Evolutionary conservation across 2,329 filamentous ascomycete species (phyloP), one percentile per base, ranked within the genome.

Genomic region (Cadophora sp.): DNA sequence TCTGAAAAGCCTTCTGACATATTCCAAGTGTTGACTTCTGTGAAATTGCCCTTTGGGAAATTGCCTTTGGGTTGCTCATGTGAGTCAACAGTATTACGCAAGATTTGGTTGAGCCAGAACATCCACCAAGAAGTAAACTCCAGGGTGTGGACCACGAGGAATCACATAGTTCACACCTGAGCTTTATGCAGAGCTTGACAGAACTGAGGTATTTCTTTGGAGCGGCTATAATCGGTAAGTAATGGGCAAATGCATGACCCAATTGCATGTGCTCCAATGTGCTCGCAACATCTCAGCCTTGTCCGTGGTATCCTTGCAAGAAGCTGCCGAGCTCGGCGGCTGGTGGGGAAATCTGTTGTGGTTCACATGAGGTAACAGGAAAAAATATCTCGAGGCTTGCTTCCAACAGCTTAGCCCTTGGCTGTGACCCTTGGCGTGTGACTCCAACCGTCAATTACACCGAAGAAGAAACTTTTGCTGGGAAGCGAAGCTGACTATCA

Each of bases 1-100:
- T 72, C 63, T 69, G 70, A 69, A 62, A 69, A 67, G 55, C 33
- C 50, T 56, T 68, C 62, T 59, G 51, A 64, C 59, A 70, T 60
- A 55, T 65, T 30, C 27, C 27, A 3, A 30, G 27, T n/a, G 50
- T n/a, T 5, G 13, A 47, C n/a, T 20, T 59, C 13, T 64, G 30
- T 3, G n/a, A n/a, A n/a, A n/a, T 18, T 5, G 13, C 36, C n/a
- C 16, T 59, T n/a, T 64, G 30, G 1, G 33, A 18, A 22, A 16
- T 30, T 51, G 50, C 41, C 16, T n/a, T 62, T 50, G 16, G 30
- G 14, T 24, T 59, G 36, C 11, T 43, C 18, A 36, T 41, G 62
- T 51, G 62, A 50, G 14, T 58, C 27, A 53, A n/a, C 27, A 33
- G 27, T 4, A 30, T 30, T 33, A 53, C 48, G 24, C 27, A 24